Conservation (phyloP, 192 early-diverging fungal genomes). For the Gamsiella multidivaricata region DNA sequence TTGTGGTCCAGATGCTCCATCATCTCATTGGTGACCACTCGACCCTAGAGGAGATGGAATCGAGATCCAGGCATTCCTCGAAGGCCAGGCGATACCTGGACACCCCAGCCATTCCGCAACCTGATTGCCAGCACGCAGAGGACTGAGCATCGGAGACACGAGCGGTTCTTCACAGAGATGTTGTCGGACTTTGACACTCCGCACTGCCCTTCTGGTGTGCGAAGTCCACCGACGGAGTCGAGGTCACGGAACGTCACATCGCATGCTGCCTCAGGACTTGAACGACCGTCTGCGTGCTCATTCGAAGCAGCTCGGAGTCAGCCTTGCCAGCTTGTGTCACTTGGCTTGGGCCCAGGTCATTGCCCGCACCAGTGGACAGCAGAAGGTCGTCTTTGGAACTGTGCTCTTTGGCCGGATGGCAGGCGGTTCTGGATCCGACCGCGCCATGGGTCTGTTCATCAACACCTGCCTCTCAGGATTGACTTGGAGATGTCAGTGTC, state of each 20-base stretch:
- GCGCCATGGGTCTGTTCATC: no score
- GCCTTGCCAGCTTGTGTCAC: no score
- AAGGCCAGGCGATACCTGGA: neutral
- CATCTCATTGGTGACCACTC: slow-evolving; percentile 4
- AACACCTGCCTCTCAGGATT: no score
- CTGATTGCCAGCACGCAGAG: neutral
- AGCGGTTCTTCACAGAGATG: slow-evolving; percentile 6
- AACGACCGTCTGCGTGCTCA: neutral
- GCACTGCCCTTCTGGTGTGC: neutral
- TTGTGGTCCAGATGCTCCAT: neutral
- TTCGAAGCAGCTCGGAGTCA: neutral
- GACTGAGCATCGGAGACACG: neutral
- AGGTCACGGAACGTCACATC: neutral
- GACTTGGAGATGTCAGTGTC: no score
- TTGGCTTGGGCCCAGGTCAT: no score
- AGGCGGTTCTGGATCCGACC: no score
- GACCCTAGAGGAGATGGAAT: neutral
- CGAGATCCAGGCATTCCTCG: slow-evolving; percentile 1
- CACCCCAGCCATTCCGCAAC: neutral
- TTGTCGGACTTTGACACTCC: neutral
- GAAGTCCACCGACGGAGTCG: neutral
- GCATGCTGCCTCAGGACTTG: neutral
- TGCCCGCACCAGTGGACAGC: no score
- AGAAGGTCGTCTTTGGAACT: no score
- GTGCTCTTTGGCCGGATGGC: no score